Base-by-base conservation (phyloP, 345 rosid species). In the Hibiscus mutabilis region DNA sequence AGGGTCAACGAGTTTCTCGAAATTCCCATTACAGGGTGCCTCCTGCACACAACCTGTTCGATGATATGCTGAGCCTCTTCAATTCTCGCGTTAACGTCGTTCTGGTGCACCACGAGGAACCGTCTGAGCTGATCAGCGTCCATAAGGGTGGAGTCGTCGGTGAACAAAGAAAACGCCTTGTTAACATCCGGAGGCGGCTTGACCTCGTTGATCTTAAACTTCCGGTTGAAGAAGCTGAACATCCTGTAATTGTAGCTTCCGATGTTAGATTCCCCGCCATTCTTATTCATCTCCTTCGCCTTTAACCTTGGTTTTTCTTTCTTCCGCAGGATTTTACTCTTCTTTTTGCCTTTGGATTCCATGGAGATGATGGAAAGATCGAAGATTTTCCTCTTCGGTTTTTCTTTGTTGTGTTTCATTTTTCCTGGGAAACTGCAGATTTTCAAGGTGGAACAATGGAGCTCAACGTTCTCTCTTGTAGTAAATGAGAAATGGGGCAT, bases 141-240 rank as follows among this genome's bases (percentile, higher is more conserved):
- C 78, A 95, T 86, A 55, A 77, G 67, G 12, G 59, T 5, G 2
- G 80, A 87, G 3, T 86, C 89, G 0, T 77, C 79, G 27, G 91
- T 77, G 86, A 77, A 89, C 24, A 55, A 66, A 18, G 44, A 37
- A 64, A 92, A 95, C 2, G 77, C 81, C 16, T 75, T 79, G 58
- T 76, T 83, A 69, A 95, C 88, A 73, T 92, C 98, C 8, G 79
- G 72, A 16, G 99, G 96, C 0, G 92, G 92, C 79, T 87, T 86
- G 22, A 87, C 83, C 76, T 83, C 92, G 18, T 82, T 84, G 83
- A 86, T 81, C 75, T 80, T 87, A 90, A 90, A 89, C 79, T 88
- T 86, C 60, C 99, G 78, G 73, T 83, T 85, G 82, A 89, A 95
- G 79, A 85, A 83, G 76, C 82, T 85, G 85, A 89, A 90, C 79